A percentile compares a stretch with the other conserved stretches of the same genome.
Evolutionary conservation across 352 stramenopile species (phyloP).

Genomic region (Peronospora farinosa): DNA sequence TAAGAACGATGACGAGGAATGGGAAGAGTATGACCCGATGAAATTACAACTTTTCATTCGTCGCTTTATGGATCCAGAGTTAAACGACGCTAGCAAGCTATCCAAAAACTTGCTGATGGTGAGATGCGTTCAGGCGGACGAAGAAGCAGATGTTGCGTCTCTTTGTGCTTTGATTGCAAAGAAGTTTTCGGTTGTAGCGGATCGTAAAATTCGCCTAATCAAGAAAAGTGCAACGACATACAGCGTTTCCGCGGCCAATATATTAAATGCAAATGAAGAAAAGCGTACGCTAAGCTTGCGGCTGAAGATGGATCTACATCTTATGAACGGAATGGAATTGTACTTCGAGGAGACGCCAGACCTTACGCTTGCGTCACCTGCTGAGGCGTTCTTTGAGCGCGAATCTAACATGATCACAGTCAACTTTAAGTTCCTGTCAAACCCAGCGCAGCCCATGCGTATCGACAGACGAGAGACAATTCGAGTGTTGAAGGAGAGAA

Average conservation of each 20-base stretch:
- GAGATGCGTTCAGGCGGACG: constrained; percentile 56
- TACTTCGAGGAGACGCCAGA: constrained; percentile 66
- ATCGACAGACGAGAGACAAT: constrained; percentile 76
- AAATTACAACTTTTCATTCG: constrained; percentile 73
- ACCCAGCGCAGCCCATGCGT: constrained; percentile 39
- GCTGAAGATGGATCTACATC: constrained; percentile 54
- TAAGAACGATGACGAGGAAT: constrained; percentile 53
- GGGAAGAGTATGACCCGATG: constrained; percentile 54
- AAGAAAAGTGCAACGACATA: constrained; percentile 67
- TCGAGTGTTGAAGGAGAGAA: constrained; percentile 47
- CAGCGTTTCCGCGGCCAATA: constrained; percentile 51
- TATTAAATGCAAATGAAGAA: constrained; percentile 53
- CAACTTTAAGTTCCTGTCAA: constrained; percentile 59
- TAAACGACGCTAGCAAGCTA: constrained; percentile 5
- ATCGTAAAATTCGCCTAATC: constrained; percentile 48
- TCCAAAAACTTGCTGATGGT: constrained; percentile 25
- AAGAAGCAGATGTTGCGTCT: constrained; percentile 47
- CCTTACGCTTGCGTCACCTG: constrained; percentile 38
- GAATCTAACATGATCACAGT: constrained; percentile 76
- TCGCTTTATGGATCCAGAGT: constrained; percentile 37
- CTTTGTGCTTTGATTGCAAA: constrained; percentile 41
- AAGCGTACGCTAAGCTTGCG: constrained; percentile 35
- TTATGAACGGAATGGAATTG: constrained; percentile 64
- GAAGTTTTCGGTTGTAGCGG: constrained; percentile 45
- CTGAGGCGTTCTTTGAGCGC: constrained; percentile 62